Base-by-base conservation (phyloP, 208 protist genomes). In the Leishmania mexicana region DNA sequence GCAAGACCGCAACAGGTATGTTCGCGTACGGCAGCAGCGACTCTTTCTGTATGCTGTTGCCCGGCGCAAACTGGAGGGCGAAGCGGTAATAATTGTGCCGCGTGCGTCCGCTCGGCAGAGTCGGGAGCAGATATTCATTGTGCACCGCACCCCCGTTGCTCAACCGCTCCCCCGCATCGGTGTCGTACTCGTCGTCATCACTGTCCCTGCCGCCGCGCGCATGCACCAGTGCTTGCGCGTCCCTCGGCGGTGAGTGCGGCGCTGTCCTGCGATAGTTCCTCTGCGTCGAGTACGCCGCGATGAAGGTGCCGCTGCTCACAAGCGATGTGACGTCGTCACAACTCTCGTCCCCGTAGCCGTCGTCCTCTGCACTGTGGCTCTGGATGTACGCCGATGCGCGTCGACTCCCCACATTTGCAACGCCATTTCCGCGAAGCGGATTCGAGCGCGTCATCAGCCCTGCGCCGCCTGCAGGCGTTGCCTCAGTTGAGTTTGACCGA, bases 1-100 rank as follows among this genome's bases (percentile, higher is more conserved):
- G 79, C 51, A 97, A 67, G 45, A 97, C 86, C 31, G 88, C 92
- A 7, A 95, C 93, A 8, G 94, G 94, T 31, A 85, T 89, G 76
- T 84, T 89, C 11, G 86, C 49, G 78, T 96, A 92, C 31, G 92
- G 92, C 54, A 97, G 80, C 51, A 95, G 75, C 47, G 87, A 86
- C 68, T 89, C 81, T 15, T 83, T 86, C 64, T 88, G 79, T 51
- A 94, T 51, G 17, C 88, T 86, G 83, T 92, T 97, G 38, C 68
- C 75, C 24, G 86, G n/a, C 77, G 91, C 85, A 81, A 92, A 95
- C 75, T 95, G 81, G 11, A 97, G 40, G 17, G 94, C 93, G 79
- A 97, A 95, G 58, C 89, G 88, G 31, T 83, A 11, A 35, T 38
- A n/a, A 72, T 88, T 90, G 19, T 62, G 62, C 7, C 7, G 19